Percentiles rank a stretch among this genome's conserved stretches.
Conservation (phyloP, 1,139 yeast genomes). For the Candida frijolesensis region DNA sequence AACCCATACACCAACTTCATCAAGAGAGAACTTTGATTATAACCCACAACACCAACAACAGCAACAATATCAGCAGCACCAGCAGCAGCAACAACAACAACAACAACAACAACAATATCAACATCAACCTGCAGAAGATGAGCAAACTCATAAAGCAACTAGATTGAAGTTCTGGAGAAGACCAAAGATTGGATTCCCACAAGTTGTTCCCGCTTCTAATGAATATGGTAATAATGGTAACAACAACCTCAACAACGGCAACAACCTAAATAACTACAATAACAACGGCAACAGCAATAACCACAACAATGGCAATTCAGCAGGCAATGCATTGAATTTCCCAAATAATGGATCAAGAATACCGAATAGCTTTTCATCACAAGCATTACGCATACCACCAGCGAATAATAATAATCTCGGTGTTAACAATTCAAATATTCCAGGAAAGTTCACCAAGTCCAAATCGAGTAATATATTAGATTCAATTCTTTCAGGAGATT, state of each 20-base stretch:
- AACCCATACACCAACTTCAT: conserved; percentile 3
- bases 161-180: conserved; percentile 58
- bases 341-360: conserved; percentile 7
- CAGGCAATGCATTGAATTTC: background rate
- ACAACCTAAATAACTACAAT: conserved; percentile 10
- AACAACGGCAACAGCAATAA: background rate
- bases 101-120: conserved; percentile 7
- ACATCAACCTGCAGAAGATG: conserved; percentile 23
- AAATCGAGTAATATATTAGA: conserved; percentile 52
- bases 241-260: conserved; percentile 2
- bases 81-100: conserved; percentile 6
- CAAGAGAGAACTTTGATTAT: conserved; percentile 6
- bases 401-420: conserved; percentile 2
- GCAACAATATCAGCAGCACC: conserved; percentile 7
- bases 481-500: conserved; percentile 29
- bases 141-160: conserved; percentile 48
- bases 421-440: conserved; percentile 1
- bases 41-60: conserved; percentile 3
- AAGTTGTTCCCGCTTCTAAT: conserved; percentile 12
- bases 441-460: conserved; percentile 36
- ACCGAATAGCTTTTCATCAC: conserved; percentile 13
- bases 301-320: background rate
- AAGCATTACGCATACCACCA: conserved; percentile 13
- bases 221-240: conserved; percentile 8
- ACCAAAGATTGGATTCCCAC: conserved; percentile 34